Conservation (phyloP, 2,329 filamentous ascomycete species). For the Ophiosphaerella korrae region DNA sequence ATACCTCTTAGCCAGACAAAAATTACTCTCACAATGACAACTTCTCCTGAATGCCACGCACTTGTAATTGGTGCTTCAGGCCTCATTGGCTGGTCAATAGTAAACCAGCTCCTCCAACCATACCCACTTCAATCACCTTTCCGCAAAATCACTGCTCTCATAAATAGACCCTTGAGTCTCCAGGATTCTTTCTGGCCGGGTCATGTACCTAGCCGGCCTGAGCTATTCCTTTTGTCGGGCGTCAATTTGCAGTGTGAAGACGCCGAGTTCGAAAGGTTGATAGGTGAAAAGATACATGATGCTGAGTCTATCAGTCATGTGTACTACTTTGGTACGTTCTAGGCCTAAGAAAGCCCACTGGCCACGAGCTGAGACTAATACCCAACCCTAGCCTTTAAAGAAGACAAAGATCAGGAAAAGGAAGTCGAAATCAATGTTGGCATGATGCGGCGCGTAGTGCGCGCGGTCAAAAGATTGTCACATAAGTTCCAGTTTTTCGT, state of each 20-base stretch:
- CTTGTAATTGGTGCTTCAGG: conserved; percentile 50
- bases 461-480: conserved; percentile 35
- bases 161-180: conserved; percentile 43
- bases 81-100: conserved; percentile 50
- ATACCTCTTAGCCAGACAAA: too few relatives aligned
- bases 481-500: conserved; percentile 38
- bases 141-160: conserved; percentile 44
- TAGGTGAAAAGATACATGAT: conserved; percentile 35
- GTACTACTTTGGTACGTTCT: conserved; percentile 42
- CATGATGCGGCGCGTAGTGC: conserved; percentile 43
- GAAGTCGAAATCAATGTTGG: conserved; percentile 35
- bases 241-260: conserved; percentile 37
- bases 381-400: conserved; percentile 21
- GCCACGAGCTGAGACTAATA: background rate
- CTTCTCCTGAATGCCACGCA: conserved; percentile 32
- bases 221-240: conserved; percentile 40
- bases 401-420: conserved; percentile 8
- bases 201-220: conserved; percentile 5
- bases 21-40: background rate
- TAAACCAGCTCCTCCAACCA: conserved; percentile 42
- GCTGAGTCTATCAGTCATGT: conserved; percentile 42
- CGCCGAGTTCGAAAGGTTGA: conserved; percentile 20
- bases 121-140: conserved; percentile 43
- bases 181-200: conserved; percentile 45
- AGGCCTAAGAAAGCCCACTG: background rate